Base-by-base conservation (phyloP, 495 filamentous ascomycete species). In the Penicillium psychrofluorescens region DNA sequence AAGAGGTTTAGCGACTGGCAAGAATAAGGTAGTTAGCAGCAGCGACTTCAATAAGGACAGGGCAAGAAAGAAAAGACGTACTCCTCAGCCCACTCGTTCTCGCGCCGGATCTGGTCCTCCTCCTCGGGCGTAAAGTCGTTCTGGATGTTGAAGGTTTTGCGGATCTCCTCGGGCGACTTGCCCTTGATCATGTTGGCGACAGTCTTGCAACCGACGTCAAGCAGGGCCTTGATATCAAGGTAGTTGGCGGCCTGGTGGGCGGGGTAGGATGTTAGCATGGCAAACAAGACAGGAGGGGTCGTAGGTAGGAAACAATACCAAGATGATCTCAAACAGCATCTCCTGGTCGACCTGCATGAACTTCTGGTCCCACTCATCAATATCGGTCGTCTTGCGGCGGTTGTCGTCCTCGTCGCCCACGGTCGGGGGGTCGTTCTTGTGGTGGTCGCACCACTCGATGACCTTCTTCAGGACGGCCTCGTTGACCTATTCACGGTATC, bases 281-380 rank as follows among this genome's bases (percentile, higher is more conserved):
- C 35, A 8, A n/a, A 10, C 4, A 28, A 27, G 14, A 8, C 7
- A 16, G 15, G 9, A 34, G 13, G 14, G 8, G 11, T 9, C 11
- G n/a, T 29, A 12, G 3, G 35, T 11, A 12, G 36, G n/a, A n/a
- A 6, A 28, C 79, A 86, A 40, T 79, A 95, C 90, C 28, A 98
- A 74, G 49, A 98, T 98, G 59, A 98, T 97, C 73, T 98, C 92
- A 49, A 98, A 98, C 1, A 98, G 79, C 92, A 98, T 95, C 69
- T 98, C 92, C 61, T 98, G 92, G 60, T 98, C 92, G 8, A 98
- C 92, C 67, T 97, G 92, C 92, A 97, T 98, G 64, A 96, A 98
- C 64, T 98, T 98, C 66, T 96, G 92, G 54, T 98, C 92, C 92
- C 92, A 98, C 69, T 98, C 92, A 34, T 96, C 92, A 55, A 98